Percentiles rank a stretch among this genome's conserved stretches.
Evolutionary conservation across 1,139 yeast species (phyloP).

Genomic region (Yamadazyma blattariae): DNA sequence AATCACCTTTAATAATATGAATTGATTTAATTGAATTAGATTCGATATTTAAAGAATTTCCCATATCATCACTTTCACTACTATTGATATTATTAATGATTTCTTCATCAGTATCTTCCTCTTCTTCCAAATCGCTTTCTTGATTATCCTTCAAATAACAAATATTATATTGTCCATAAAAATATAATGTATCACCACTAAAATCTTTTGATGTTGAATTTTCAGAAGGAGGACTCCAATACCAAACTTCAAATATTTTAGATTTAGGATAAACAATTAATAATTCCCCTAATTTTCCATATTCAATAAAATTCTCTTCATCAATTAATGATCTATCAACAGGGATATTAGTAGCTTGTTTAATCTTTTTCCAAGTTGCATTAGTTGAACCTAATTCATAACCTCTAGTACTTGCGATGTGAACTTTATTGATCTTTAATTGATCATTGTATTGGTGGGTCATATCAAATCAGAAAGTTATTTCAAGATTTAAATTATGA

Average conservation of each 20-base stretch:
- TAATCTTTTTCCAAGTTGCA: constrained; percentile 45
- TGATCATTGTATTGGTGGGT: constrained; percentile 16
- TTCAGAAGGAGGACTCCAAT: constrained; percentile 35
- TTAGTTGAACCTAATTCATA: constrained; percentile 39
- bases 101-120: not conserved
- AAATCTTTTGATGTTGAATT: constrained; percentile 6
- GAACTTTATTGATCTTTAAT: constrained; percentile 19
- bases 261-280: constrained; percentile 29
- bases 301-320: constrained; percentile 21
- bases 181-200: constrained; percentile 33
- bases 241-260: constrained; percentile 47
- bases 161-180: constrained; percentile 19
- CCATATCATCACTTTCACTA: not conserved
- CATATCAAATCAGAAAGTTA: constrained; percentile 8
- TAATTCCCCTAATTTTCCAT: constrained; percentile 48
- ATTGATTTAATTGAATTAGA: constrained; percentile 2
- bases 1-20: constrained; percentile 5
- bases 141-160: not conserved
- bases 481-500: constrained; percentile 1
- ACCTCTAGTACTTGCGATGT: constrained; percentile 29
- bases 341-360: constrained; percentile 26
- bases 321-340: constrained; percentile 3
- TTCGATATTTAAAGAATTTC: not conserved
- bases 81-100: not conserved
- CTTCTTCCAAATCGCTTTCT: not conserved